Evolutionary conservation across 2,329 filamentous ascomycete genomes (phyloP), one percentile per base, ranked within the genome.

Genomic region (Dactylellina sp.): DNA sequence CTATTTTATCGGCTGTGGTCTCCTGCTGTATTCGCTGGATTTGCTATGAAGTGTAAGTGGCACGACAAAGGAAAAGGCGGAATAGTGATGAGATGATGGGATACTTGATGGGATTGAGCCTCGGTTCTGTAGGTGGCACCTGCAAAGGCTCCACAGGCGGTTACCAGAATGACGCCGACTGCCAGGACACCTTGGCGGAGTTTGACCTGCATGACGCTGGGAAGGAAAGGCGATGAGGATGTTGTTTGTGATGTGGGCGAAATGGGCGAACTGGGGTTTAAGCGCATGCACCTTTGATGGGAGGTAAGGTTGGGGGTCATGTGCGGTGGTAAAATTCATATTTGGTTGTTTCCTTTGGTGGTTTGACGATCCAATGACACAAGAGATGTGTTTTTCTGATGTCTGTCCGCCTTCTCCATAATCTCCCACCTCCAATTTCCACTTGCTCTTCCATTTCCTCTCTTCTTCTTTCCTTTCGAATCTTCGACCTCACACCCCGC

Each of bases 111-210:
- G n/a, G 57, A 46, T 16, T 63, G 59, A 6, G 59, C 22, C 7
- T 63, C 59, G 14, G 59, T 16, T 20, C 47, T 46, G 28, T 63
- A 63, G 46, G 46, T 57, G 22, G 66, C 66, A 25, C 66, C 66
- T 1, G 55, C 59, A 24, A 55, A 63, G 11, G 66, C 59, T 14
- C 66, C 66, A 35, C 66, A 63, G 59, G 66, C 66, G 11, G 66
- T 57, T 44, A 71, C 64, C 22, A 57, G 24, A 11, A 59, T 55
- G 16, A 64, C 44, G n/a, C 50, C 59, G 44, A 53, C n/a, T 11
- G 59, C 66, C 18, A 71, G 44, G 24, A 64, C 14, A 2, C 42
- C 66, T 46, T 14, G 59, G 16, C 47, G 28, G n/a, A 52, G 11
- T 7, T 53, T 63, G 35, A n/a, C 9, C 1, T 11, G 22, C 28